Evolutionary conservation across 306 rosid genomes (phyloP), one percentile per base, ranked within the genome.

Genomic region (Lotus japonicus): DNA sequence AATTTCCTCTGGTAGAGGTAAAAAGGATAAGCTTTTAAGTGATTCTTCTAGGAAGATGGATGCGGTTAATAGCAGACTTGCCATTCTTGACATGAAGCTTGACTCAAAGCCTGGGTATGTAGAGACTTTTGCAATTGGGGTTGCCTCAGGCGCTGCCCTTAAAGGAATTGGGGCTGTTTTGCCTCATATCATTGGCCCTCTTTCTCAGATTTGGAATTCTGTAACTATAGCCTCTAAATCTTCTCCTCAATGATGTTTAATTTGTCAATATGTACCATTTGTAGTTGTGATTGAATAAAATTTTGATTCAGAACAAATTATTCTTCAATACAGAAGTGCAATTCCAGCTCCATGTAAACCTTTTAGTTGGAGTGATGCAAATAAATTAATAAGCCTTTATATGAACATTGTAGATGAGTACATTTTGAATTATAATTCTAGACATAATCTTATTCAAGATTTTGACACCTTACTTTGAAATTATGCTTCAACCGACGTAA

Each of bases 41-140:
- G 94, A 90, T 21, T 80, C 92, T 58, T 82, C 92, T 0, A 87
- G 86, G 42, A 94, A 88, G 78, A 51, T 88, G 18, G 96, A 94
- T 58, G 55, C 83, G 2, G 16, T 86, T 0, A 84, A 80, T 43
- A 43, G 21, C 15, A 82, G 90, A 61, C 80, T 94, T 1, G 69
- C 89, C 5, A 13, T 94, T 49, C 79, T 90, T 14, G 92, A 87
- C 81, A 73, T 89, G 76, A 94, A 94, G 80, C 68, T 90, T 7
- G 96, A 94, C 50, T 82, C 97, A 14, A 94, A 94, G 81, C 98
- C 98, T 2, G 92, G 95, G 0, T 86, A 67, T 76, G 86, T 58
- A 0, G 84, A 85, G 70, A 58, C 86, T 23, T 86, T 90, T 18
- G 90, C 85, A 3, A 70, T 94, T 58, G 97, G 97, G 0, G 17